Conservation (phyloP, 2,329 filamentous ascomycete genomes). For the Aspergillus sp. region DNA sequence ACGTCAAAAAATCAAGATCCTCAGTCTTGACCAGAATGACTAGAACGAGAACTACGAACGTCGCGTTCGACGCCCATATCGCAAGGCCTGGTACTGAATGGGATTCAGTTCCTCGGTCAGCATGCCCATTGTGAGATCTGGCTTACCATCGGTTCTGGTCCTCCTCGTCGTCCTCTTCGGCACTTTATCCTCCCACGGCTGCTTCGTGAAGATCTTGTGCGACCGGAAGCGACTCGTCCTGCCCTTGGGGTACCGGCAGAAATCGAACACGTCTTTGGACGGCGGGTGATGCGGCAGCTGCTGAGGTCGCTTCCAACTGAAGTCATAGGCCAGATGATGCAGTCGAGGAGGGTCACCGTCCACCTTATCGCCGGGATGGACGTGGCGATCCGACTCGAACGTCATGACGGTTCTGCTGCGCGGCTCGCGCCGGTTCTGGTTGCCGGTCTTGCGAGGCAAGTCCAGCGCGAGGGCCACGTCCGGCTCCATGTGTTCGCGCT, state of each 20-base stretch:
- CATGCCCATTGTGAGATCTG: background rate
- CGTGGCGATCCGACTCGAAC: background rate
- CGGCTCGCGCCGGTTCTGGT: background rate
- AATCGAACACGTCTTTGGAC: background rate
- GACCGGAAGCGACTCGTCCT: background rate
- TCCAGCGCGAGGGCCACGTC: background rate
- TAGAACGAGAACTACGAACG: background rate
- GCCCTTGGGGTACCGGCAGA: background rate
- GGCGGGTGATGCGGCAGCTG: background rate
- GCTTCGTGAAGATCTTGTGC: background rate
- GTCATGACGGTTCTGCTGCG: background rate
- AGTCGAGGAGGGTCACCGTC: background rate
- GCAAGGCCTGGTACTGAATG: background rate
- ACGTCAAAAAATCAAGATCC: background rate
- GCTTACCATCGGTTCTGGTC: background rate
- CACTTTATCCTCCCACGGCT: background rate
- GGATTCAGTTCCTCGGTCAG: background rate
- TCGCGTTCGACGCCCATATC: background rate
- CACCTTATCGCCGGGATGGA: slow-evolving; percentile 9
- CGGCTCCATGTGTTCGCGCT: background rate
- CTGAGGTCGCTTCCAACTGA: background rate
- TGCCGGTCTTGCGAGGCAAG: background rate
- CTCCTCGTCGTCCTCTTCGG: background rate
- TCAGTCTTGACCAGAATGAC: background rate
- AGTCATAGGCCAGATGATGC: background rate